Base-by-base conservation (phyloP, 2,329 filamentous ascomycete species). In the Colletotrichum brevisporum region DNA sequence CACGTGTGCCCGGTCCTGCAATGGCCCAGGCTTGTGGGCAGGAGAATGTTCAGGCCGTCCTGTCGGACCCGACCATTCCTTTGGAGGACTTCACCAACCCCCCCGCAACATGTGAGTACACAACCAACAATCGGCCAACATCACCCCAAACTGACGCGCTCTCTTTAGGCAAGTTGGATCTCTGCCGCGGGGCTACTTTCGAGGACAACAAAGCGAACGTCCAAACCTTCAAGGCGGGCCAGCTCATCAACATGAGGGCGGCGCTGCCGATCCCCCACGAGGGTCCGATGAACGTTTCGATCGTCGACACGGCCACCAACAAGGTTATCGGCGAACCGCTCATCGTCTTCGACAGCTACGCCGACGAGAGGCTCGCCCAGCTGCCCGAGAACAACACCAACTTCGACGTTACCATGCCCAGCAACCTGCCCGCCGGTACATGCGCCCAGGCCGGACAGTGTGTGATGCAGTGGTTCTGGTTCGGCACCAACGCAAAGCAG, bases 321-420 rank as follows among this genome's bases (percentile, higher is more conserved):
- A 80, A 76, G 27, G 77, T 88, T 69, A 81, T 91, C 27, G 88
- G 87, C 41, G 68, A 78, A 55, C 83, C 85, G 15, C 80, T 91
- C 71, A 88, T 86, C 69, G 82, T 80, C 71, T 91, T 87, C 78
- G 81, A 83, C 72, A 80, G 79, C 72, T 91, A 90, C 73, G 89
- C 88, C 31, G 80, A 85, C 66, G 82, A 84, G 74, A 74, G 57
- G 15, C 74, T 79, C 66, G 55, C 76, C 13, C 73, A 73, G 36
- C 70, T 83, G 41, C 77, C 78, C 10, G 74, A 78, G 39, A 84
- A 84, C 77, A 84, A 84, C 77, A 81, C 78, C 13, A 74, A 75
- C 67, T 84, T 88, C 64, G 80, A 81, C 65, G 80, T 86, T 31
- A 79, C 78, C 12, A 75, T 82, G 15, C 80, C 80, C 3, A 26